Evolutionary conservation across 73 alveolate species (phyloP), one percentile per base, ranked within the genome.

Genomic region (Paramecium sonneborni): DNA sequence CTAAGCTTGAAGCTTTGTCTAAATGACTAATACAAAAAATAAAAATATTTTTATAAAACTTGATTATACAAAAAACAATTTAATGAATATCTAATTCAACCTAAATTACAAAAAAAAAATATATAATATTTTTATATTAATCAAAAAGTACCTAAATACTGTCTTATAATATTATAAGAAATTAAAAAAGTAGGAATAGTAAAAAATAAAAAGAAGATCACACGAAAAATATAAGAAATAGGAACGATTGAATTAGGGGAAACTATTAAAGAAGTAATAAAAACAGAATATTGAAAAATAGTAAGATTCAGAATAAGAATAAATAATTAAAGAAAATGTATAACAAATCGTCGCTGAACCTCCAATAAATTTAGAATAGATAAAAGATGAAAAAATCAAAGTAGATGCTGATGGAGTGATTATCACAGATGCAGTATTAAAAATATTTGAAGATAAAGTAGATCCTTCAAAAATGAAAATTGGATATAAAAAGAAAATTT

Each of bases 321-420:
- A n/a, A n/a, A 35, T 30, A 32, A 30, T 30, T 15, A 74, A 34
- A 20, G 39, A 32, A 43, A 35, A 74, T 67, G 21, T 9, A 15
- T 32, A 38, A 74, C 87, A 37, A 35, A 52, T 52, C 18, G 18
- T 52, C 5, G 15, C 8, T 12, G 87, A 74, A 18, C 32, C 37
- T 30, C 87, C 87, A 32, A 74, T 44, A 3, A 79, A 24, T 37
- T 43, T 62, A 62, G 84, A 62, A 9, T 26, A 26, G 18, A 62
- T 62, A 62, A 79, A 39, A 79, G 72, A 46, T 10, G 41, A 38
- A 14, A 79, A 24, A 46, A 79, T 79, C 14, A 79, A 44, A 79
- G 90, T 79, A 79, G 90, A 79, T 79, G 34, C 44, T 23, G 90
- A 79, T 79, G 90, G 74, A 9, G 69, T 79, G 39, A 43, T 79